Evolutionary conservation across 2,329 filamentous ascomycete species (phyloP).

Genomic region (Colletotrichum gloeosporioides): DNA sequence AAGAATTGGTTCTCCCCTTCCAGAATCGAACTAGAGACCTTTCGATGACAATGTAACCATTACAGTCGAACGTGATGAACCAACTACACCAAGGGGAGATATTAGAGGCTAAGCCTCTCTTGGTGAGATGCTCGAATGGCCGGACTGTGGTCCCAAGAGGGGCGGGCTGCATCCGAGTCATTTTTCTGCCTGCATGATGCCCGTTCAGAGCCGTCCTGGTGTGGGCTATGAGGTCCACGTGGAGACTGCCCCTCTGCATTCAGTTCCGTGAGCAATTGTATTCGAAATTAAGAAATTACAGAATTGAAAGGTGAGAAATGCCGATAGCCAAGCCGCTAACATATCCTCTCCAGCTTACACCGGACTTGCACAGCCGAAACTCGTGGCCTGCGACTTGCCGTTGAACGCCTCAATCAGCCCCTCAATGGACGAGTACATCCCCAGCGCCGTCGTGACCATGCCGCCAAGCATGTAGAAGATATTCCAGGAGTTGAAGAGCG

Average conservation of each 20-base stretch:
- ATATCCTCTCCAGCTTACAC: neutral
- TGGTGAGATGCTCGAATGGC: neutral
- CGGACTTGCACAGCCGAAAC: slow-evolving; percentile 15
- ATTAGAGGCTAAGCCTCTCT: neutral
- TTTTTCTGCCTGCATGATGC: neutral
- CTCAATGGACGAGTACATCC: slow-evolving; percentile 18
- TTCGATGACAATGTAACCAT: slow-evolving; percentile 18
- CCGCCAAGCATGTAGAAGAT: slow-evolving; percentile 16
- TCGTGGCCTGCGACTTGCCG: slow-evolving; percentile 14
- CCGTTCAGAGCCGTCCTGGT: neutral
- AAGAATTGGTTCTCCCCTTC: slow-evolving; percentile 5
- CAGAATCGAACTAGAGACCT: slow-evolving; percentile 24
- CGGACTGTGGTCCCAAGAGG: neutral
- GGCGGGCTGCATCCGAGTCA: neutral
- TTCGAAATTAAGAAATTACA: neutral
- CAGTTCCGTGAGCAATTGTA: neutral
- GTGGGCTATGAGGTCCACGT: neutral
- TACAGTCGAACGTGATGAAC: slow-evolving; percentile 24
- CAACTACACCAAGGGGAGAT: slow-evolving; percentile 22
- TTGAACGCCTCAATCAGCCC: slow-evolving; percentile 14
- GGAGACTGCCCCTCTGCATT: neutral
- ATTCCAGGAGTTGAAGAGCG: slow-evolving; percentile 10
- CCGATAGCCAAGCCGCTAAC: neutral
- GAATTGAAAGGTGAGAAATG: neutral
- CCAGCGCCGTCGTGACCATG: slow-evolving; percentile 13